phyloP scores from a whole-genome alignment of 108 stramenopile species.

The Pseudonitzschia multiseries region DNA sequence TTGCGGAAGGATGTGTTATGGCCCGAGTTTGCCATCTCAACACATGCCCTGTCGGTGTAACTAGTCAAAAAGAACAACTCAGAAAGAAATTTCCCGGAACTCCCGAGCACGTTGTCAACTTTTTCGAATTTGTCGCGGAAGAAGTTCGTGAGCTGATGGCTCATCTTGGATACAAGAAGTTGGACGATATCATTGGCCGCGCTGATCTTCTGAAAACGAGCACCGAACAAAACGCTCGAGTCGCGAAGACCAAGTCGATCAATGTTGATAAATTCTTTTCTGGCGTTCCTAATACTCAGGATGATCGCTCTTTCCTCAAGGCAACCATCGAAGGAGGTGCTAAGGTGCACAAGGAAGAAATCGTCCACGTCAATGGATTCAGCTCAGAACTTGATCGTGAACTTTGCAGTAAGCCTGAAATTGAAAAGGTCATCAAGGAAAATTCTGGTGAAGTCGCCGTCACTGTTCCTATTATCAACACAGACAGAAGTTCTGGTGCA shows the following conservation, averaged over 20 bases:
- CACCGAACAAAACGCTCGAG: conserved; percentile 55
- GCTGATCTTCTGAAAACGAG: conserved; percentile 83
- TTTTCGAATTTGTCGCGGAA: conserved; percentile 93
- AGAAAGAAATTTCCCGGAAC: conserved; percentile 95
- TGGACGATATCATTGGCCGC: conserved; percentile 94
- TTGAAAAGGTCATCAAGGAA: conserved; percentile 71
- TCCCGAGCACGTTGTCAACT: conserved; percentile 97
- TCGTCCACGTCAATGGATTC: conserved; percentile 81
- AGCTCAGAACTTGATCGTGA: conserved; percentile 86
- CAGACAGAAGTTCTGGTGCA: conserved; percentile 83
- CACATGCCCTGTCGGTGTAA: conserved; percentile 95
- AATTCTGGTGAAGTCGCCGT: conserved; percentile 66
- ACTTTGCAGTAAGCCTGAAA: conserved; percentile 56
- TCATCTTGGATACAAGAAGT: conserved; percentile 87
- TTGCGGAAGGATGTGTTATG: conserved; percentile 96
- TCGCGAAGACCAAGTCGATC: conserved; percentile 75
- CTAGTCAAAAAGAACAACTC: conserved; percentile 94
- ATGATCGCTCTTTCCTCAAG: conserved; percentile 71
- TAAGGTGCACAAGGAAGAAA: conserved; percentile 54
- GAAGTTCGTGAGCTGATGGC: conserved; percentile 87
- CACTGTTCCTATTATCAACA: conserved; percentile 77
- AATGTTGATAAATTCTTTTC: conserved; percentile 73
- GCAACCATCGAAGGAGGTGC: conserved; percentile 66
- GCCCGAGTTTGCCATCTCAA: conserved; percentile 95
- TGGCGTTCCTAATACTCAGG: conserved; percentile 61